These are phyloP conservation scores for Barbatosphaeria neglecta DNA, from an alignment of 495 filamentous ascomycete genomes.

Conservation along the genomic window DNA sequence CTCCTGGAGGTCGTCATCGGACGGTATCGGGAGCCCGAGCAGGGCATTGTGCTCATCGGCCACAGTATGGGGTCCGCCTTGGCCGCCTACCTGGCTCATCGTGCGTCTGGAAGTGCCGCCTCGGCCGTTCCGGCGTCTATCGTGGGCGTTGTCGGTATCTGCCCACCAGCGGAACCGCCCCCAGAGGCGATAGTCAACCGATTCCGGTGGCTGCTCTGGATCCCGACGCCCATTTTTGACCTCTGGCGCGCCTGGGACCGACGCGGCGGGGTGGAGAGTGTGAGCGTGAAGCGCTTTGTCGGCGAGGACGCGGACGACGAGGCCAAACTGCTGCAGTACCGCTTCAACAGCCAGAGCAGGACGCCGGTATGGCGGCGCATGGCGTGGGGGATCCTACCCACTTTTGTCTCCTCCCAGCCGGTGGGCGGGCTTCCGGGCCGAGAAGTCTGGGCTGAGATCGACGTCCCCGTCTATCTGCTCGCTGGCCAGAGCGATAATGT, in stretches of 20 bases:
- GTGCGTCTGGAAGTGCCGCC: conserved; percentile 32
- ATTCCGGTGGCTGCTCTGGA: conserved; percentile 44
- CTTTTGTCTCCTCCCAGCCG: conserved; percentile 34
- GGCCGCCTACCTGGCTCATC: conserved; percentile 58
- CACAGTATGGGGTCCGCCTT: conserved; percentile 84
- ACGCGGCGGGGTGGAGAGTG: conserved; percentile 63
- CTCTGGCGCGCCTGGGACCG: conserved; percentile 72
- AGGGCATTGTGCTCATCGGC: conserved; percentile 69
- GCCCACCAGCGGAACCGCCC: conserved; percentile 56
- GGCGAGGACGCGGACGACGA: conserved; percentile 62
- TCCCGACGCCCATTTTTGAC: conserved; percentile 66
- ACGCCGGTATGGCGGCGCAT: conserved; percentile 77
- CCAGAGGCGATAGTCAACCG: conserved; percentile 38
- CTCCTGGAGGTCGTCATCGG: conserved; percentile 64
- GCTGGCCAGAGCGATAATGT: conserved; percentile 68
- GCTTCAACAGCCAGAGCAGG: conserved; percentile 72
- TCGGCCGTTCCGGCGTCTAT: conserved; percentile 22
- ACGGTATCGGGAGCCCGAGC: conserved; percentile 53
- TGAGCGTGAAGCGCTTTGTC: conserved; percentile 70
- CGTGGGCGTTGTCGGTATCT: conserved; percentile 67
- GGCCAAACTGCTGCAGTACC: conserved; percentile 63
- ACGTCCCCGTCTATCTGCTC: conserved; percentile 64
- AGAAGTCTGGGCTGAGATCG: conserved; percentile 61
- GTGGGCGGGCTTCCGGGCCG: conserved; percentile 57
- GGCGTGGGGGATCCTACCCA: conserved; percentile 58